Percentiles rank a stretch among this genome's conserved stretches.
phyloP scores from a whole-genome alignment of 2,329 filamentous ascomycete genomes.

The Aspergillus sp. region DNA sequence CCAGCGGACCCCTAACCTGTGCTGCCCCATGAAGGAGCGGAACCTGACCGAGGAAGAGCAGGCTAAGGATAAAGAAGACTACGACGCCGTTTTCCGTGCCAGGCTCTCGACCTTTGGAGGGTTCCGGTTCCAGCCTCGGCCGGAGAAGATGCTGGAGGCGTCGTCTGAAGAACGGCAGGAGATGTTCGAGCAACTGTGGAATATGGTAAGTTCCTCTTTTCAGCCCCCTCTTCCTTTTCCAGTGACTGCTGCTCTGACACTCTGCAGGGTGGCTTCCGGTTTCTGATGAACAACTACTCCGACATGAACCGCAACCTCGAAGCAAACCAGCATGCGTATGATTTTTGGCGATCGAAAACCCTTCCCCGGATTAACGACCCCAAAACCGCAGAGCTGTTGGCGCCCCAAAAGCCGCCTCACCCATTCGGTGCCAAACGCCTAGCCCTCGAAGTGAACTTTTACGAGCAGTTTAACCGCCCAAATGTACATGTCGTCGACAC shows the following conservation, averaged over 20 bases:
- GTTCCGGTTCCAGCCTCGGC: slow-evolving; percentile 49
- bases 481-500: slow-evolving; percentile 51
- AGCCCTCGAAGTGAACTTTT: slow-evolving; percentile 52
- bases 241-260: too few relatives aligned
- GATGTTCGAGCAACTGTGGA: slow-evolving; percentile 52
- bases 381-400: slow-evolving; percentile 51
- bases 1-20: slow-evolving; percentile 66
- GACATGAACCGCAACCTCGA: slow-evolving; percentile 49
- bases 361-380: slow-evolving; percentile 53
- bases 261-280: slow-evolving; percentile 52
- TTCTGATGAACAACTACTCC: slow-evolving; percentile 52
- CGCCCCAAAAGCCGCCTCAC: slow-evolving; percentile 54
- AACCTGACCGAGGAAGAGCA: not conserved
- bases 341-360: slow-evolving; percentile 57
- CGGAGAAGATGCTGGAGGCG: slow-evolving; percentile 55
- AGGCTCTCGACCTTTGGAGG: slow-evolving; percentile 55
- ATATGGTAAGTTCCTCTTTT: slow-evolving; percentile 7
- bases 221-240: too few relatives aligned
- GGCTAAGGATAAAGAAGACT: slow-evolving; percentile 40
- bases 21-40: slow-evolving; percentile 42
- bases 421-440: slow-evolving; percentile 56
- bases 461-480: slow-evolving; percentile 48
- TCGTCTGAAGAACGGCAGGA: slow-evolving; percentile 48
- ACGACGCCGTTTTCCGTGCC: slow-evolving; percentile 50
- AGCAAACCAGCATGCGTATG: slow-evolving; percentile 54